Evolutionary conservation across 306 rosid species (phyloP), one percentile per base, ranked within the genome.

Genomic region (Biancaea sappan): DNA sequence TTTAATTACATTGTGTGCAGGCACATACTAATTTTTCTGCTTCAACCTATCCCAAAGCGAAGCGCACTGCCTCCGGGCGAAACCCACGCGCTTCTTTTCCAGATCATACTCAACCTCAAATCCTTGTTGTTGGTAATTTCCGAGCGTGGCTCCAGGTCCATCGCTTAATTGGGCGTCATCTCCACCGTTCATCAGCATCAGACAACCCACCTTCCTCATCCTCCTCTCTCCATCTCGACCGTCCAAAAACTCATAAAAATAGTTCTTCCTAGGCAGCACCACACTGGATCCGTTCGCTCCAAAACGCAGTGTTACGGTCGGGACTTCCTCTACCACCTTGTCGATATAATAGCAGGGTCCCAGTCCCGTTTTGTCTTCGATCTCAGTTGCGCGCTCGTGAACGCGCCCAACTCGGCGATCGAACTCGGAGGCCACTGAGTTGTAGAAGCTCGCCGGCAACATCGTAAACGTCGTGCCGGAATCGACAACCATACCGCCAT

Each of bases 161-260:
- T 89, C 91, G 2, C 70, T 62, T 18, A 81, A 54, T 29, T 90
- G 92, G 19, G 37, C 19, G 32, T 88, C 97, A 77, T 88, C 93
- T 2, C 98, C 95, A 41, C 96, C 96, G 95, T 87, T 84, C 95
- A 93, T 88, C 73, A 93, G 5, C 96, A 90, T 93, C 91, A 91
- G 61, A 65, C 96, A 93, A 3, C 97, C 98, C 1, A 93, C 98
- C 2, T 63, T 87, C 83, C 71, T 71, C 77, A 81, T 88, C 69
- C 9, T 79, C 38, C 60, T 50, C 19, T 0, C 5, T 21, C 84
- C 88, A 77, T 85, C 90, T 0, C 88, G 82, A 18, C 91, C 86
- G 86, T 87, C 88, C 25, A 83, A 12, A 56, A 93, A 87, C 86
- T 90, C 92, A 18, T 93, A 88, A 8, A 90, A 93, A 15, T 86